Percentiles rank a stretch among this genome's conserved stretches.
Conservation (phyloP, 2,329 filamentous ascomycete genomes). For the Trichophaea hybrida region DNA sequence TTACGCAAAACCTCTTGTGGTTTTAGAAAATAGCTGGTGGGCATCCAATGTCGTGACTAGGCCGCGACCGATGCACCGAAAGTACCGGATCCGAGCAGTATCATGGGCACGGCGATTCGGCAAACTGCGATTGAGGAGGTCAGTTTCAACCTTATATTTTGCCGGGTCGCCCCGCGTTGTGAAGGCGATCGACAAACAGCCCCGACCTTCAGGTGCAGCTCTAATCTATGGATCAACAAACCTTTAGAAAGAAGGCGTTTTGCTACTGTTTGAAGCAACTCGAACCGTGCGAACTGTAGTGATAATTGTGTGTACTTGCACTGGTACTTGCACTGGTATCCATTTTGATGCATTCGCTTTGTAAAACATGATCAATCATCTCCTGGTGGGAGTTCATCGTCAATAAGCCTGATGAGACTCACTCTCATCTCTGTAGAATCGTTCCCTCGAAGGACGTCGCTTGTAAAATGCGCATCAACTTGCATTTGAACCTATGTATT, state of each 20-base stretch:
- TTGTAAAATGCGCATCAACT: conserved; percentile 91
- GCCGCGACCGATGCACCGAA: too few species aligned
- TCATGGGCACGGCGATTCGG: not conserved
- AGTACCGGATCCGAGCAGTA: not conserved
- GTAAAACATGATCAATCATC: conserved; percentile 52
- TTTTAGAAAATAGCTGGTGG: too few species aligned
- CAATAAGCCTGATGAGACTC: conserved; percentile 80
- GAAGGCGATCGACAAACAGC: too few species aligned
- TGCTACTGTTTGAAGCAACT: too few species aligned
- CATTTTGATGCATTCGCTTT: not conserved
- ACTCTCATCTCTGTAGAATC: conserved; percentile 97
- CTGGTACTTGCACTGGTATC: not conserved
- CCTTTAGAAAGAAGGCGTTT: too few species aligned
- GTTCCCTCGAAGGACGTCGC: conserved; percentile 79
- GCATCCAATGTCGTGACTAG: too few species aligned
- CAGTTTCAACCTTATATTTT: not conserved
- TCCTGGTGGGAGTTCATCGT: conserved; percentile 92
- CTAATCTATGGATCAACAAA: too few species aligned
- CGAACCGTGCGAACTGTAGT: too few species aligned
- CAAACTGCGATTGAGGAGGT: not conserved
- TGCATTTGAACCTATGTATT: conserved; percentile 66
- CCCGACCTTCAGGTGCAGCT: too few species aligned
- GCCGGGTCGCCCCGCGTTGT: not conserved
- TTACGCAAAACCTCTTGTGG: too few species aligned
- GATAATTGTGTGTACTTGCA: too few species aligned